Conservation (phyloP, 495 filamentous ascomycete genomes). For the Acidiella bohemica region DNA sequence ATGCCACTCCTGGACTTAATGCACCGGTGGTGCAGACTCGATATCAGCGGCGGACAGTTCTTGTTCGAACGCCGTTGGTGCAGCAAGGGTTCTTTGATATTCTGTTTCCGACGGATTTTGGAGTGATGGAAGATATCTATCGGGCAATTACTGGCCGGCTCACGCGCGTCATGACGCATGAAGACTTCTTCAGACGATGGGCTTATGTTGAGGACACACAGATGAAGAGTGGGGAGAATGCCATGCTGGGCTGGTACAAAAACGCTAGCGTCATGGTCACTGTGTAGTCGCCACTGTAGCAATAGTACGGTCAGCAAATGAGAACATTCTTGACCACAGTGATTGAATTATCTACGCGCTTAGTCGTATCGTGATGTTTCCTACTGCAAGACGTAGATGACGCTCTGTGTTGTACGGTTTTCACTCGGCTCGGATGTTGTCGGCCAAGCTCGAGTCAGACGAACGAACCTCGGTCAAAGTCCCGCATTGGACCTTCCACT, state of each 20-base stretch:
- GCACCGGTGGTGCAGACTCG: slow-evolving; percentile 92
- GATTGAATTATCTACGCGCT: too few species aligned
- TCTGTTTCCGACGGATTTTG: slow-evolving; percentile 92
- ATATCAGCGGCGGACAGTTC: slow-evolving; percentile 70
- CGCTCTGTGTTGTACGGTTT: too few species aligned
- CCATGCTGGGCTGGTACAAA: slow-evolving; percentile 83
- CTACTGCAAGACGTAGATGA: too few species aligned
- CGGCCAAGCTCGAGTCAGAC: too few species aligned
- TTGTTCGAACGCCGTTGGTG: slow-evolving; percentile 83
- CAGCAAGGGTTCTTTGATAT: slow-evolving; percentile 99
- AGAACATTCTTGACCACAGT: too few species aligned
- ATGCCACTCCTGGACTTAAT: slow-evolving; percentile 69
- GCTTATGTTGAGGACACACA: slow-evolving; percentile 80
- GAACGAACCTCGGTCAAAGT: too few species aligned
- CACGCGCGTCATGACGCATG: slow-evolving; percentile 69
- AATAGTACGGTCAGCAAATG: too few species aligned
- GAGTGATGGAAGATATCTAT: slow-evolving; percentile 76
- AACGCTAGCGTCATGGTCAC: slow-evolving; percentile 84
- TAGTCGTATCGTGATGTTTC: too few species aligned
- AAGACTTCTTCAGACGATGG: slow-evolving; percentile 81
- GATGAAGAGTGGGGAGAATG: slow-evolving; percentile 84
- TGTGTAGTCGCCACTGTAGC: slow-evolving; percentile 36
- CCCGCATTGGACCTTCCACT: too few species aligned
- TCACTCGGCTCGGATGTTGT: too few species aligned
- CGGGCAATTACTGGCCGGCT: slow-evolving; percentile 81